Base-by-base conservation (phyloP, 2,329 filamentous ascomycete species). In the Alternaria longipes region DNA sequence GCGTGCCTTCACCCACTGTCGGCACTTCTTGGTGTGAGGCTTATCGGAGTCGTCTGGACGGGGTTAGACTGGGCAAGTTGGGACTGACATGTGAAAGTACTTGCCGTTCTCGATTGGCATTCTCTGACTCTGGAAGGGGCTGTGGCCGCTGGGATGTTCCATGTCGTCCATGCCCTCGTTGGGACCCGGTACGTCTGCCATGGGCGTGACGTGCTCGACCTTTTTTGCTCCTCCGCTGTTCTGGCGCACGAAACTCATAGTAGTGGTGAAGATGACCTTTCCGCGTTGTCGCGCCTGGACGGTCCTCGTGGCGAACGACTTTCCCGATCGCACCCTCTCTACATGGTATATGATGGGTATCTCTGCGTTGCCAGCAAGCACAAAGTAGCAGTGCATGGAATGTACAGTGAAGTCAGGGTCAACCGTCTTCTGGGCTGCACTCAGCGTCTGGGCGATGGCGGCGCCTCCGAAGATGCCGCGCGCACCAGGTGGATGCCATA, bases 321-420 rank as follows among this genome's bases (percentile, higher is more conserved):
- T 89, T 8, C 95, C 95, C 76, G 97, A 93, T 56, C 95, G 90
- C 49, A 99, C 93, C 54, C 92, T 88, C 82, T 98, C 95, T 47
- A 99, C 95, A 76, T 97, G 92, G 82, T 97, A 98, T 64, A 97
- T 85, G 67, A 98, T 91, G 32, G 95, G 94, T 18, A 95, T 90
- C 62, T 91, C 88, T 12, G 88, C 85, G 74, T 94, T 91, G 28
- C 95, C 95, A 5, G 94, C 94, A 2, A 98, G 89, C 34, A 99
- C 89, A 79, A 99, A 99, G 84, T 98, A 99, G 86, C 95, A 98
- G 85, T 99, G 95, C 91, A 97, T 97, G 75, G 91, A 94, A 84
- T 99, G 95, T 51, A 95, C 89, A 61, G 89, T 87, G 80, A 97
- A 97, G 76, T 91, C 85, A 26, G 84, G 78, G 0, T 91, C 90